Conservation (phyloP, 345 rosid genomes). For the Pistacia integerrima region DNA sequence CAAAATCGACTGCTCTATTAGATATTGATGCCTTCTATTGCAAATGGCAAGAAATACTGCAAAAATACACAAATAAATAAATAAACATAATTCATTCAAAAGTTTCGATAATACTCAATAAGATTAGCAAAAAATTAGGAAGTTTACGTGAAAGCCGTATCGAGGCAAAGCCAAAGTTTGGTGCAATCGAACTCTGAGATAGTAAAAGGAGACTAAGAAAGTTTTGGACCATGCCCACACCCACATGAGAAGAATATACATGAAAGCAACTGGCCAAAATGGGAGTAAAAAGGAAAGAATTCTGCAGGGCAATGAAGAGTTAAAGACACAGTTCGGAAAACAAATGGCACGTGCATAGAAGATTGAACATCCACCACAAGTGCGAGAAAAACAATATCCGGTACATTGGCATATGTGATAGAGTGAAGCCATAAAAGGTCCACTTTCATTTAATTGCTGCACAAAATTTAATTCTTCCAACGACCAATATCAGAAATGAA, state of each 20-base stretch:
- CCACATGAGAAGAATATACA: constrained; percentile 67
- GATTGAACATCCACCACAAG: constrained; percentile 78
- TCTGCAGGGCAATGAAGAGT: constrained; percentile 47
- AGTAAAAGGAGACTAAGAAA: constrained; percentile 59
- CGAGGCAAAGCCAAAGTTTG: constrained; percentile 90
- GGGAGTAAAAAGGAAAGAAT: constrained; percentile 48
- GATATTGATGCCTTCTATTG: constrained; percentile 77
- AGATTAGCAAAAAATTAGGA: too few species aligned
- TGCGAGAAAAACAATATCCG: constrained; percentile 95
- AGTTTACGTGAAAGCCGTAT: constrained; percentile 77
- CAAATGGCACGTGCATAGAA: constrained; percentile 69
- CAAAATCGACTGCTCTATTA: constrained; percentile 78
- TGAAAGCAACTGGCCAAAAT: constrained; percentile 44
- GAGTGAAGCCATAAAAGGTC: not conserved
- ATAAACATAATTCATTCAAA: not conserved
- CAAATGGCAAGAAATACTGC: constrained; percentile 98
- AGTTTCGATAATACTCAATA: too few species aligned
- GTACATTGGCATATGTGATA: constrained; percentile 20
- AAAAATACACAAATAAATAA: not conserved
- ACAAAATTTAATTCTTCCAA: constrained; percentile 30
- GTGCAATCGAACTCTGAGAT: constrained; percentile 62
- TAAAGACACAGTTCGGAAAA: constrained; percentile 51
- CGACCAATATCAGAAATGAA: constrained; percentile 18
- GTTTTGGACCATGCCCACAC: constrained; percentile 55
- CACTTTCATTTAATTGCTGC: not conserved